Conservation (phyloP, 805 yeast species). For the Starmerella bacillaris region DNA sequence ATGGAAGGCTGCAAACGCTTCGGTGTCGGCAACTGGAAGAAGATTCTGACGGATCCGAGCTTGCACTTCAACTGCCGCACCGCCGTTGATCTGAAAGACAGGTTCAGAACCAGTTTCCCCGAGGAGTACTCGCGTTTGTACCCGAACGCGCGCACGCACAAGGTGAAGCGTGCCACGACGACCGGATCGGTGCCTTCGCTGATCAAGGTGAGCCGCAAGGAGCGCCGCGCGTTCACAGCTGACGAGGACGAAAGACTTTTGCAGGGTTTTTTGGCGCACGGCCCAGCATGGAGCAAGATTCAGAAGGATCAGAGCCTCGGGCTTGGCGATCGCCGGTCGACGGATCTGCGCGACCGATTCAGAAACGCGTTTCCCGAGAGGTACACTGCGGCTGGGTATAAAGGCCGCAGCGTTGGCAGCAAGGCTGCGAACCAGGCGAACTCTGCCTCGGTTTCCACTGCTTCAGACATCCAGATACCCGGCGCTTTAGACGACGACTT, state of each 20-base stretch:
- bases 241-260: conserved; percentile 28
- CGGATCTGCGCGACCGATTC: conserved; percentile 30
- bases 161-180: conserved; percentile 18
- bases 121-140: conserved; percentile 29
- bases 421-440: conserved; percentile 4
- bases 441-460: conserved; percentile 3
- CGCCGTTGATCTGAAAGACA: conserved; percentile 30
- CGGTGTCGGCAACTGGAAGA: conserved; percentile 32
- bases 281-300: conserved; percentile 31
- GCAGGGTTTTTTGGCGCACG: conserved; percentile 28
- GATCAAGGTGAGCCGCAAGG: conserved; percentile 29
- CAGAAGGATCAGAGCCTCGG: conserved; percentile 26
- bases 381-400: conserved; percentile 30
- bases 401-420: conserved; percentile 20
- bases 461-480: conserved; percentile 8
- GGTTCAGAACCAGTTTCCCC: conserved; percentile 30
- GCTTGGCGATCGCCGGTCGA: conserved; percentile 26
- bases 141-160: conserved; percentile 31
- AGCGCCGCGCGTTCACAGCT: conserved; percentile 27
- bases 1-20: conserved; percentile 28
- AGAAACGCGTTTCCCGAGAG: conserved; percentile 30
- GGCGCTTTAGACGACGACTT: conserved; percentile 17
- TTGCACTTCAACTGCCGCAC: conserved; percentile 28
- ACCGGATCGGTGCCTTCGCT: conserved; percentile 17
- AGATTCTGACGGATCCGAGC: conserved; percentile 27